These are phyloP conservation scores for Trypanosoma theileri DNA, from an alignment of 208 protist species.

Conservation along the genomic window DNA sequence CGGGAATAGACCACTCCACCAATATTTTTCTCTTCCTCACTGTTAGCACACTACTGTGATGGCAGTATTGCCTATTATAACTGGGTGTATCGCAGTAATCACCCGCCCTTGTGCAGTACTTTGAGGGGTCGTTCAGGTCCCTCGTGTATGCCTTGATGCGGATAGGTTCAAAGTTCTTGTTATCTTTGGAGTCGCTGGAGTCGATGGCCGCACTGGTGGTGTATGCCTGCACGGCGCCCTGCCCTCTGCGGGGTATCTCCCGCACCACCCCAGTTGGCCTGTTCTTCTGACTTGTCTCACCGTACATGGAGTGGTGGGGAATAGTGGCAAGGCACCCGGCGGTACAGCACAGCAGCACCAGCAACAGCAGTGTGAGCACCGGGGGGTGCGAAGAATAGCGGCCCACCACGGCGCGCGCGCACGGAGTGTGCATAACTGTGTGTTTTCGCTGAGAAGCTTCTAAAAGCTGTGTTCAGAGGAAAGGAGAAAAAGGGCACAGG, in stretches of 20 bases:
- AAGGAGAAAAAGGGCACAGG: no score
- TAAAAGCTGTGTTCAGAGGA: no score
- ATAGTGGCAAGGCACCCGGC: neutral
- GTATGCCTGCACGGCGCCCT: neutral
- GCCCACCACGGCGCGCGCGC: neutral
- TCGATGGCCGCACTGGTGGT: neutral
- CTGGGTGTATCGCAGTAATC: constrained; percentile 24
- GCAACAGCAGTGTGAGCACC: neutral
- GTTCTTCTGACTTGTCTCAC: neutral
- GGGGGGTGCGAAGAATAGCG: neutral
- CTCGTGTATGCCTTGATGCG: neutral
- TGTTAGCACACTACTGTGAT: constrained; percentile 32
- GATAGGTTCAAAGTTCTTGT: neutral
- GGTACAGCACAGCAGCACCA: neutral
- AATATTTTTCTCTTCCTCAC: constrained; percentile 28
- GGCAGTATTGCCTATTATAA: constrained; percentile 28
- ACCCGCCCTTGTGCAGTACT: constrained; percentile 41
- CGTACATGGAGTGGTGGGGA: neutral
- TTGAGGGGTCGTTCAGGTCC: constrained; percentile 31
- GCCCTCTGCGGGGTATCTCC: neutral
- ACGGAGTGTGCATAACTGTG: neutral
- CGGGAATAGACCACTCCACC: constrained; percentile 34
- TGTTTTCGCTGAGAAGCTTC: no score
- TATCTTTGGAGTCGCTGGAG: neutral
- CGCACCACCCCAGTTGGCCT: neutral